Percentiles rank a stretch among this genome's conserved stretches.
These are phyloP conservation scores for Hypoxylon trugodes DNA, from an alignment of 495 filamentous ascomycete genomes.

Conservation along the genomic window DNA sequence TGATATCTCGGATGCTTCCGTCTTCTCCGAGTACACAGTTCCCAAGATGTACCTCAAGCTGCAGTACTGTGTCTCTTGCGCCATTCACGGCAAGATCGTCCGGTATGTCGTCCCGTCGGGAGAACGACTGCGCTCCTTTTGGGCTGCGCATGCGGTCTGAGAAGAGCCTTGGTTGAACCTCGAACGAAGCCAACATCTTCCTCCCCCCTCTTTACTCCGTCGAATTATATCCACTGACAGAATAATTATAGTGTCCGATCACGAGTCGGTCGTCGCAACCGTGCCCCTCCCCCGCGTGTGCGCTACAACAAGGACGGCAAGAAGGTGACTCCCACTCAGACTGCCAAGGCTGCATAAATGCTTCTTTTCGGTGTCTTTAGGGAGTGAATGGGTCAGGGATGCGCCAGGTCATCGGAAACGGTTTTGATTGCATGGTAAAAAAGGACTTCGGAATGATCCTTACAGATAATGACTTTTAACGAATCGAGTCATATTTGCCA, in stretches of 20 bases:
- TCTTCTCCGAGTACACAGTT: constrained; percentile 98
- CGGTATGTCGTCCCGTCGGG: constrained; percentile 74
- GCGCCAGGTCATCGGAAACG: constrained; percentile 44
- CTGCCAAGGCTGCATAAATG: constrained; percentile 52
- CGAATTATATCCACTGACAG: constrained; percentile 46
- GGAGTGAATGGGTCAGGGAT: constrained; percentile 38
- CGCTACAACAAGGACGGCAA: constrained; percentile 99
- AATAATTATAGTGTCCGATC: constrained; percentile 83
- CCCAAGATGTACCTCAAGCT: constrained; percentile 99
- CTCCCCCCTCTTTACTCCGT: constrained; percentile 7
- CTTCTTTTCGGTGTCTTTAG: constrained; percentile 37
- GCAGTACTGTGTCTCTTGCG: constrained; percentile 99
- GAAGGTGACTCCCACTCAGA: constrained; percentile 94
- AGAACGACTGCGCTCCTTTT: constrained; percentile 43
- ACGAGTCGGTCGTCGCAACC: constrained; percentile 96
- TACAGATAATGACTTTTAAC: constrained; percentile 45
- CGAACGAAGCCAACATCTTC: constrained; percentile 39
- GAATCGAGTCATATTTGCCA: constrained; percentile 45
- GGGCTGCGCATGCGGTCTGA: constrained; percentile 59
- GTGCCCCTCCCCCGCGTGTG: constrained; percentile 94
- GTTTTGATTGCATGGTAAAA: constrained; percentile 41
- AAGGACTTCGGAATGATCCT: constrained; percentile 43
- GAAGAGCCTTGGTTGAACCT: constrained; percentile 69
- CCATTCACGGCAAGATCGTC: constrained; percentile 99
- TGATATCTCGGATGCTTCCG: constrained; percentile 99